A percentile compares a stretch with the other conserved stretches of the same genome.
Conservation (phyloP, 164 flowering plant species). For the Paratinospora sagittata region DNA sequence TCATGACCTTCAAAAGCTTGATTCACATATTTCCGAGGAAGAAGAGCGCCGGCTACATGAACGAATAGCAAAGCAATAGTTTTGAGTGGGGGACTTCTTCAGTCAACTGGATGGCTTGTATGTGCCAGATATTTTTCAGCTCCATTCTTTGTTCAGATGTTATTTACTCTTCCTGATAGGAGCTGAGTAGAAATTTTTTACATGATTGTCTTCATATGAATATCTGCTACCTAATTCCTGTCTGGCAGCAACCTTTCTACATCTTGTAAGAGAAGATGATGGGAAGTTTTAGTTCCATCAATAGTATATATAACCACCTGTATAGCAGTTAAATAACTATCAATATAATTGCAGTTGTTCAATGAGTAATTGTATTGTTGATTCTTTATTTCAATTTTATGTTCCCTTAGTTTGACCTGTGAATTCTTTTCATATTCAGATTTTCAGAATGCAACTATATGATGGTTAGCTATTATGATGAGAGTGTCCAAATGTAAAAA, state of each 20-base stretch:
- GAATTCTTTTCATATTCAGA: too few relatives aligned
- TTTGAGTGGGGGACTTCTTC: neutral
- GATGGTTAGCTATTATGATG: too few relatives aligned
- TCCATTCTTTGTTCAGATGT: neutral
- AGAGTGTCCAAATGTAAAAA: too few relatives aligned
- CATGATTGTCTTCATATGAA: neutral
- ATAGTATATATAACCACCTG: constrained; percentile 7
- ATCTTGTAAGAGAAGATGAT: too few relatives aligned
- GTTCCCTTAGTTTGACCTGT: neutral
- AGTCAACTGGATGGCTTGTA: neutral
- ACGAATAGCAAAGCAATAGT: constrained; percentile 39
- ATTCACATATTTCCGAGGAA: constrained; percentile 50
- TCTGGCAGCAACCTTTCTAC: neutral
- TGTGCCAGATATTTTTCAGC: neutral
- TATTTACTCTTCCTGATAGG: constrained; percentile 3
- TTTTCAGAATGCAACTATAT: too few relatives aligned
- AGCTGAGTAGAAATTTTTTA: constrained; percentile 3
- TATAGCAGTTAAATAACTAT: constrained; percentile 6
- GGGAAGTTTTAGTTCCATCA: too few relatives aligned
- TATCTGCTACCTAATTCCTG: neutral
- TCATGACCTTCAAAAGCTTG: constrained; percentile 48
- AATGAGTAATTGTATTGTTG: neutral
- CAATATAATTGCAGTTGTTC: constrained; percentile 4
- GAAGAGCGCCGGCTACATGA: constrained; percentile 44
- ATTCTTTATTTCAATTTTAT: neutral